phyloP scores from a whole-genome alignment of 2,329 filamentous ascomycete genomes.

The Huntiella moniliformis region DNA sequence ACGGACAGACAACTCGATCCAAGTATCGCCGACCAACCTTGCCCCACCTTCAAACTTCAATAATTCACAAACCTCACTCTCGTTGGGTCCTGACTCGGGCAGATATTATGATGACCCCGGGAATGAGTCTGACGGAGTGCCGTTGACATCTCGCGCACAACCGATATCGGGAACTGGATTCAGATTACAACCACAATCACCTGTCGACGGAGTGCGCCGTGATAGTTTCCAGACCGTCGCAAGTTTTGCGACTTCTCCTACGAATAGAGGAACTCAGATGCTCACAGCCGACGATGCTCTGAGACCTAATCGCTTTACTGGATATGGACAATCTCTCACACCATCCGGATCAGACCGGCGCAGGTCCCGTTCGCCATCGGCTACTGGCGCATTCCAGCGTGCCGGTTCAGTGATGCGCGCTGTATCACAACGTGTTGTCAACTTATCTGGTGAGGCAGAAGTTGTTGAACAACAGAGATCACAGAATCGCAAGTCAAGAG shows the following conservation, averaged over 20 bases:
- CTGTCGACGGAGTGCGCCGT: conserved; percentile 24
- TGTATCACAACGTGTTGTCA: conserved; percentile 96
- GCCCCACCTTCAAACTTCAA: conserved; percentile 35
- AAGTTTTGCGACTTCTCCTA: conserved; percentile 35
- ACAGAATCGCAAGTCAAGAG: conserved; percentile 40
- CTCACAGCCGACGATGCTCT: conserved; percentile 10
- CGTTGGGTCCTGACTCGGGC: conserved; percentile 13
- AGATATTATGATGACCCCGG: conserved; percentile 9
- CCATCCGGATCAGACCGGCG: conserved; percentile 28
- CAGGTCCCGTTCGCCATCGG: conserved; percentile 43
- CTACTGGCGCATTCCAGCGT: conserved; percentile 43
- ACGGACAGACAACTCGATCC: conserved; percentile 17
- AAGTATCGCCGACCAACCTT: conserved; percentile 29
- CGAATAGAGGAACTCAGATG: conserved; percentile 7
- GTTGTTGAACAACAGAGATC: conserved; percentile 54
- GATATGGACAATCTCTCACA: conserved; percentile 36
- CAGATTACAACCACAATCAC: conserved; percentile 22
- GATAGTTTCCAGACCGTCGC: conserved; percentile 40
- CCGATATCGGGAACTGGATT: conserved; percentile 28
- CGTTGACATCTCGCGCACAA: conserved; percentile 35
- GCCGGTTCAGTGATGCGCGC: conserved; percentile 60
- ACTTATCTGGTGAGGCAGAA: conserved; percentile 84
- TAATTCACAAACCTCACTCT: conserved; percentile 16
- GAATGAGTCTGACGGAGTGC: conserved; percentile 19
- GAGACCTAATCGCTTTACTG: conserved; percentile 10